Base-by-base conservation (phyloP, 2,329 filamentous ascomycete species). In the Diatrype stigma region DNA sequence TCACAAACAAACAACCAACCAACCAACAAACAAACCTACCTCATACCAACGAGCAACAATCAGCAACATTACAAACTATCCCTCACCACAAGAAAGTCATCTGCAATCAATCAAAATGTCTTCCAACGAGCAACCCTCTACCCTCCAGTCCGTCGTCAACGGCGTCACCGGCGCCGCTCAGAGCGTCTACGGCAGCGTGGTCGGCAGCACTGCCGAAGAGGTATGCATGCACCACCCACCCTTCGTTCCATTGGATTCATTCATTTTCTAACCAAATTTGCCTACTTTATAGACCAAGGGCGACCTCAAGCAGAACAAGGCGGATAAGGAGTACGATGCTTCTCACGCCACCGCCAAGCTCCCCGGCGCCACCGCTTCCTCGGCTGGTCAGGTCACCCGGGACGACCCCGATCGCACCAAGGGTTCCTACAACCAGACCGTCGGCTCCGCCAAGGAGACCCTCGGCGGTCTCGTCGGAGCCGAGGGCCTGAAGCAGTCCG, bases 361-460 rank as follows among this genome's bases (percentile, higher is more conserved):
- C n/a, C 90, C 88, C 4, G 85, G 87, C 53, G 76, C 85, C 66
- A 82, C 85, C 22, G 78, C 89, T 51, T 86, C 86, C 11, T 76
- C 85, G 47, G 81, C 83, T 0, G 90, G 90, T 45, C 86, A 84
- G 34, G 75, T 88, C 46, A 80, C 85, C 55, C 78, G 81, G 59
- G 90, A 96, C 70, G 77, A 89, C 70, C 76, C 85, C 11, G 77
- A 93, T 67, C 89, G 91, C 57, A 74, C 78, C 21, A 67, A 81
- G 17, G 92, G 93, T 42, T 78, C 79, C 17, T 95, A 87, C 85
- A 90, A 96, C 75, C 92, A 96, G 73, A 96, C 90, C 5, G 65
- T 92, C n/a, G 93, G 92, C 48, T 82, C 87, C 1, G 85, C 85
- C 42, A 96, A 96, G 76, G 90, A 96, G 68, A 76, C 85, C 4